Base-by-base conservation (phyloP, 371 early-diverging fungal species). In the Mucor plumbeus region DNA sequence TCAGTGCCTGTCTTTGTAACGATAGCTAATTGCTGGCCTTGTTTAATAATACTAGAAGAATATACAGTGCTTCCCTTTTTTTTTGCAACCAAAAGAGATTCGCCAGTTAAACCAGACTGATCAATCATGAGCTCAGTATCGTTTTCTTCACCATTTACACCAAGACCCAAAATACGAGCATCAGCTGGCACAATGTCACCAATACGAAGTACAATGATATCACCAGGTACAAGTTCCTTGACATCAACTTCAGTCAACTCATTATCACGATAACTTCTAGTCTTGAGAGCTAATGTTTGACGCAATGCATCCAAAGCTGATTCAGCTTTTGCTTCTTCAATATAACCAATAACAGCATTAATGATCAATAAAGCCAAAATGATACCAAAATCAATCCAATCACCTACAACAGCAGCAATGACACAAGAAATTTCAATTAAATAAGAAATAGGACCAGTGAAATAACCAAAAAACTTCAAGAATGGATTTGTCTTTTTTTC, bases 151-250 rank as follows among this genome's bases (percentile, higher is more conserved):
- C 95, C 95, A 36, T 89, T 88, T 63, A 90, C 91, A 65, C 89
- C 93, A 58, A 94, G 81, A 17, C 97, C 95, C 58, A 97, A 83
- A 26, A 96, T 76, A 19, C 90, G 86, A 48, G 85, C 91, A 71
- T 98, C 98, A 38, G 97, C 98, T 35, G 97, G 96, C 43, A 97
- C 81, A 70, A 95, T 95, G 74, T 96, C 96, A 62, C 98, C 98
- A 50, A 95, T 82, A 48, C 94, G 92, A 17, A 97, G 86, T 10
- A 91, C 89, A 63, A 98, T 87, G 34, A 97, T 73, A 74, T 98
- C 97, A 62, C 96, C 97, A 4, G 95, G 94, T 8, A 92, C 90
- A 11, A 95, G 81, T 15, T 86, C 82, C 54, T 77, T 78, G 21
- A 95, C 89, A 33, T 93, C 92, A n/a, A 95, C 82, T 64, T 95